Evolutionary conservation across 1,139 yeast species (phyloP).

Genomic region (Yamadazyma aaseri): DNA sequence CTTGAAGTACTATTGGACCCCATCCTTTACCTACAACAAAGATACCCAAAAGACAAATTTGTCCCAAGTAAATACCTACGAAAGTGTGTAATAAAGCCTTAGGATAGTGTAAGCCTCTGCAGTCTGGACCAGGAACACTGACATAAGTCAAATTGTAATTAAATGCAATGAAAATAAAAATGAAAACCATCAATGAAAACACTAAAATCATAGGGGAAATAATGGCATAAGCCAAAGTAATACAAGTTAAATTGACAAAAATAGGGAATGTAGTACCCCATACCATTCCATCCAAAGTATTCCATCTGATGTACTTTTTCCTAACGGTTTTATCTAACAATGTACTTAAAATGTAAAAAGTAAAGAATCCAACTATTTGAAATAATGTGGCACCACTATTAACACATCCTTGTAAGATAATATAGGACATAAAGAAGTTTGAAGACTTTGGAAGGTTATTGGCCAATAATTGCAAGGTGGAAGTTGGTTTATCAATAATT

Average conservation of each 20-base stretch:
- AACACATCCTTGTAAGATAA: constrained; percentile 79
- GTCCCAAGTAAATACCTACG: constrained; percentile 84
- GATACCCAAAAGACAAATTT: constrained; percentile 79
- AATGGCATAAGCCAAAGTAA: constrained; percentile 73
- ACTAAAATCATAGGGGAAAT: constrained; percentile 73
- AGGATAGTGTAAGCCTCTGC: constrained; percentile 85
- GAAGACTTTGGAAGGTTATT: constrained; percentile 83
- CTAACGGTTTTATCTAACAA: constrained; percentile 80
- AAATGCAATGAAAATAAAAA: constrained; percentile 73
- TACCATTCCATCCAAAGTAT: constrained; percentile 56
- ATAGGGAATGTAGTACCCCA: constrained; percentile 93
- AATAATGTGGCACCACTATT: constrained; percentile 77
- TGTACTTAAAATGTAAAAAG: constrained; percentile 67
- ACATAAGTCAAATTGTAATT: constrained; percentile 79
- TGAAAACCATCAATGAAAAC: constrained; percentile 69
- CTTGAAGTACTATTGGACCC: constrained; percentile 87
- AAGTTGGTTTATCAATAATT: constrained; percentile 61
- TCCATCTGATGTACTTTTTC: constrained; percentile 77
- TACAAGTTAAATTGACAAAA: constrained; percentile 79
- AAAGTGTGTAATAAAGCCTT: constrained; percentile 85
- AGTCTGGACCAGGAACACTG: constrained; percentile 57
- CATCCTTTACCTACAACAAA: constrained; percentile 91
- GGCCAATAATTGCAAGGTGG: constrained; percentile 70
- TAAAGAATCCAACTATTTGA: constrained; percentile 70
- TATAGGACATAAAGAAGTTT: constrained; percentile 74